Base-by-base conservation (phyloP, 371 early-diverging fungal species). In the Dipsacomyces acuminosporus region DNA sequence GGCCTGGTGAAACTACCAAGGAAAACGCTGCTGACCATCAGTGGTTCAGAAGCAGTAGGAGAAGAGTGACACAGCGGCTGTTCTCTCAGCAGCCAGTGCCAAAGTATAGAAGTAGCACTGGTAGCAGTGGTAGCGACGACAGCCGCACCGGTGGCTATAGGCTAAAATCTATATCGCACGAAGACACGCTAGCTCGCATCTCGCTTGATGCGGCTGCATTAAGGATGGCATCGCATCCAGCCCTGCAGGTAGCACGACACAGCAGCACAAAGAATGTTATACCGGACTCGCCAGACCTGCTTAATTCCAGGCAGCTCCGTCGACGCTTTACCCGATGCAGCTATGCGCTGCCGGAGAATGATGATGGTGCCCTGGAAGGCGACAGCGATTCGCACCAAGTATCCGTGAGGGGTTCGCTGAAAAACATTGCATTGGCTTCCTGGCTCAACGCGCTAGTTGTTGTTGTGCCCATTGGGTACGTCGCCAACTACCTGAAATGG, bases 391-490 rank as follows among this genome's bases (percentile, higher is more conserved):
- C 38, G 22, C 23, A 7, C 4, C 14, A 14, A 25, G 26, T 14
- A 48, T 40, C 59, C 2, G 45, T 57, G 5, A 24, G 57, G 0
- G 49, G 14, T 4, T 69, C 70, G 20, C 38, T 69, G 33, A 53
- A 44, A 21, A 64, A 78, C 15, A 72, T 83, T 17, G 63, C 80
- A 14, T 60, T 64, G 26, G 76, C 82, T 9, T 80, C 82, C 8
- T 82, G 72, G 74, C 64, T 88, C 53, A 89, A 89, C 53, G 48
- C 82, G 9, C 62, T 89, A 15, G 54, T 86, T 0, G 56, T 90
- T 14, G 87, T 90, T 53, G 70, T 87, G n/a, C 93, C 93, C 2
- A 63, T 92, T 8, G 93, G 91, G 9, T 80, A 87, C 42, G 42
- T 82, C 7, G 76, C 86, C 11, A 73, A 77, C 50, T 72, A 78